Conservation (phyloP, 768 basidiomycete genomes). For the Rhodocollybia butyracea region DNA sequence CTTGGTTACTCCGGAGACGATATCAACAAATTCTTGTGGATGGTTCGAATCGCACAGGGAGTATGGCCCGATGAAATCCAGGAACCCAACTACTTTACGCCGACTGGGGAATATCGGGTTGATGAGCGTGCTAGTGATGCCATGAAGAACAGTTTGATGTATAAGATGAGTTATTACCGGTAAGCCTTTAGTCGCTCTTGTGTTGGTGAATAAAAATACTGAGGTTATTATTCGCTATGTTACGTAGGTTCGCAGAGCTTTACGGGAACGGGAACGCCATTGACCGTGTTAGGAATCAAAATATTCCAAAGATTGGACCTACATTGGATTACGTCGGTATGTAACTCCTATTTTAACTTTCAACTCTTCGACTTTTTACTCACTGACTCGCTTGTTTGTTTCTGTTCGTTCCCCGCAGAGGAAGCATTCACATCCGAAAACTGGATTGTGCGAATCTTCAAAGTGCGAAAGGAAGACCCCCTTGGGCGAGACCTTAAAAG, state of each 20-base stretch:
- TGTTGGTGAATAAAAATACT: too few relatives aligned
- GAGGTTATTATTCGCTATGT: slow-evolving; percentile 7
- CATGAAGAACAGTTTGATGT: slow-evolving; percentile 98
- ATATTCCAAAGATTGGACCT: slow-evolving; percentile 72
- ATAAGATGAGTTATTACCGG: slow-evolving; percentile 98
- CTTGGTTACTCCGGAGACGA: slow-evolving; percentile 98
- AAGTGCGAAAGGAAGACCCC: slow-evolving; percentile 91
- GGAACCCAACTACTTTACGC: slow-evolving; percentile 91
- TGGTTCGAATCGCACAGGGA: slow-evolving; percentile 92
- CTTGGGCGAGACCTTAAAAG: slow-evolving; percentile 88
- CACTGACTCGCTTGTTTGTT: slow-evolving; percentile 6
- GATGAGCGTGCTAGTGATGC: slow-evolving; percentile 80
- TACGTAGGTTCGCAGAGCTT: slow-evolving; percentile 74
- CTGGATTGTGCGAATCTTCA: slow-evolving; percentile 97
- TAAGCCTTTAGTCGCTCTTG: slow-evolving; percentile 24
- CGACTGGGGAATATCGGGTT: slow-evolving; percentile 88
- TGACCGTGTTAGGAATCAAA: slow-evolving; percentile 90
- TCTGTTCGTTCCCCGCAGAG: slow-evolving; percentile 41
- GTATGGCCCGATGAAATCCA: slow-evolving; percentile 99
- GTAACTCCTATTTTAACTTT: slow-evolving; percentile 21
- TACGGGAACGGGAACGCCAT: slow-evolving; percentile 68
- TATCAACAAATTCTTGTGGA: slow-evolving; percentile 99
- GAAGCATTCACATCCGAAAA: slow-evolving; percentile 99
- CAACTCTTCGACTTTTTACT: not conserved
- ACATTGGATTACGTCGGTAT: slow-evolving; percentile 85